A percentile compares a stretch with the other conserved stretches of the same genome.
Conservation (phyloP, 495 filamentous ascomycete species). For the Pseudomonodictys pantanalensis region DNA sequence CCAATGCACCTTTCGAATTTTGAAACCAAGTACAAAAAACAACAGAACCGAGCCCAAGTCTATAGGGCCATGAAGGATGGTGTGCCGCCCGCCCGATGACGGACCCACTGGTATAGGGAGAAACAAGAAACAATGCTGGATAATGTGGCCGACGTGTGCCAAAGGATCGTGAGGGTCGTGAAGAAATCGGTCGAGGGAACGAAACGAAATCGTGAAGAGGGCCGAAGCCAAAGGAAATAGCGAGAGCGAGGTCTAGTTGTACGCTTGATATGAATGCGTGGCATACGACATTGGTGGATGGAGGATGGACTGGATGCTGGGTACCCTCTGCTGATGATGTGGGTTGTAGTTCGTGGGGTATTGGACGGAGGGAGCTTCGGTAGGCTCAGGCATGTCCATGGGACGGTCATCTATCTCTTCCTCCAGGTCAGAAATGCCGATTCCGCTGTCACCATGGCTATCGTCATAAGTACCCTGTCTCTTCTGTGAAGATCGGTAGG, state of each 20-base stretch:
- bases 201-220: not conserved
- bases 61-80: constrained; percentile 5
- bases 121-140: too few species aligned
- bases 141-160: not conserved
- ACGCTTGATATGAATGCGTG: not conserved
- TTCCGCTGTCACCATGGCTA: constrained; percentile 33
- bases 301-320: constrained; percentile 35
- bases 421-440: constrained; percentile 35
- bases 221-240: not conserved
- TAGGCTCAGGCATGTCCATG: constrained; percentile 2
- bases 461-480: constrained; percentile 33
- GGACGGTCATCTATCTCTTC: constrained; percentile 26
- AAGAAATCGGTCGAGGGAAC: constrained; percentile 1
- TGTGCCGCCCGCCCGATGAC: too few species aligned
- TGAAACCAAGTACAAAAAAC: constrained; percentile 6
- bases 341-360: not conserved
- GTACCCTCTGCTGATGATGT: constrained; percentile 9
- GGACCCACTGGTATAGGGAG: too few species aligned
- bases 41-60: constrained; percentile 22
- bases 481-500: constrained; percentile 41
- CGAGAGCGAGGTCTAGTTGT: not conserved
- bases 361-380: not conserved
- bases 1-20: too few species aligned
- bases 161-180: constrained; percentile 18
- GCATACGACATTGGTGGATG: not conserved